Percentiles rank a stretch among this genome's conserved stretches.
Conservation (phyloP, 176 grass and related monocot species). For the Carex parvula region DNA sequence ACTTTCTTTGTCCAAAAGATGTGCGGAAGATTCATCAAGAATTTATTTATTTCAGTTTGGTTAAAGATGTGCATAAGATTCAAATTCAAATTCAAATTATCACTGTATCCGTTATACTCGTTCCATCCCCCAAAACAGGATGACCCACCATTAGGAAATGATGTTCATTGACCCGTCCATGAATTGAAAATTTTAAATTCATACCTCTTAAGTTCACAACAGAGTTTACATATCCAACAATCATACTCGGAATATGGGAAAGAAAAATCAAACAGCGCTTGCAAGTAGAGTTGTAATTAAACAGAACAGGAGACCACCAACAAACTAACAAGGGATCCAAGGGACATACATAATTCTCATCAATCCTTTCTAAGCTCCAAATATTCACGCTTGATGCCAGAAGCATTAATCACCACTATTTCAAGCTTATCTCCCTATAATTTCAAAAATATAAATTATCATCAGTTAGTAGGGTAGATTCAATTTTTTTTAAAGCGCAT, state of each 20-base stretch:
- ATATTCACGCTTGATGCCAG: slow-evolving; percentile 61
- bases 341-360: slow-evolving; percentile 3
- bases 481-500: background rate
- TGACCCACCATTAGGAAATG: background rate
- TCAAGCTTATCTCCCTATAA: slow-evolving; percentile 90
- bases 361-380: slow-evolving; percentile 96
- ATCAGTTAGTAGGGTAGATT: slow-evolving; percentile 8
- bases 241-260: slow-evolving; percentile 3
- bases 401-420: slow-evolving; percentile 84
- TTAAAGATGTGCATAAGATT: no score
- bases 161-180: background rate
- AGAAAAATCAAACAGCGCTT: background rate
- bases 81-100: no score
- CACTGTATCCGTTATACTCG: no score
- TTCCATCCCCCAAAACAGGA: no score
- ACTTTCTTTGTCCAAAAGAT: no score
- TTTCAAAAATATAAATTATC: slow-evolving; percentile 17
- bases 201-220: background rate
- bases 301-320: background rate
- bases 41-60: no score
- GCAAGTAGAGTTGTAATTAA: background rate
- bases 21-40: no score
- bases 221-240: slow-evolving; percentile 4
- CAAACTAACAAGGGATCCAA: background rate
- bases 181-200: slow-evolving; percentile 6